Base-by-base conservation (phyloP, 164 flowering plant genomes). In the Liriodendron chinense region DNA sequence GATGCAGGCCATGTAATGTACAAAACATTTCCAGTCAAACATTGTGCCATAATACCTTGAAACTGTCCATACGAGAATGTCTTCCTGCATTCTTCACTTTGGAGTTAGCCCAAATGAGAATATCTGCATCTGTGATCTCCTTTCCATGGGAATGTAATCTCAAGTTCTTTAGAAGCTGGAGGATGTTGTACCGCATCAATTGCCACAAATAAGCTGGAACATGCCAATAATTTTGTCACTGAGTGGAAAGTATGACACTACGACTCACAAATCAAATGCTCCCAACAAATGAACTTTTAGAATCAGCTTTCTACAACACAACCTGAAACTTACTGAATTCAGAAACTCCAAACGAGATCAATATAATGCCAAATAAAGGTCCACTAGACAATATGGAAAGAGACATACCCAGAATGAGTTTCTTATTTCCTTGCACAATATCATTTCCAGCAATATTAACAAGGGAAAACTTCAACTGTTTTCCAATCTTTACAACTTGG, bases 361-460 rank as follows among this genome's bases (percentile, higher is more conserved):
- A 48, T 48, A 48, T 48, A 48, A 65, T 21, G 43, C 68, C 18
- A 28, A 6, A 56, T 16, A n/a, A 57, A 21, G 59, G 18, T 53
- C 18, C 1, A 43, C 1, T 1, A 50, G 78, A 56, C 26, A 66
- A 23, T 14, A 72, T 63, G 57, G 50, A 14, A 53, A n/a, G 71
- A 72, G 53, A 47, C n/a, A 72, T 86, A 92, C 97, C 98, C 26
- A 94, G 75, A 79, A 90, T 94, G 34, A 94, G 80, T 78, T 94
- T 94, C 79, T 94, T 94, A 74, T 92, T 92, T 72, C 98, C 98
- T 72, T 94, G 98, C 48, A 94, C 96, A 21, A 94, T 91, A 83
- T 92, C 98, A 83, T 91, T 90, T 80, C 98, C 98, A 75, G 94
- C 94, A 83, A 92, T 80, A 79, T 94, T 94, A 22, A 94, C 97